Base-by-base conservation (phyloP, 208 protist genomes). In the Naegleria fowleri region DNA sequence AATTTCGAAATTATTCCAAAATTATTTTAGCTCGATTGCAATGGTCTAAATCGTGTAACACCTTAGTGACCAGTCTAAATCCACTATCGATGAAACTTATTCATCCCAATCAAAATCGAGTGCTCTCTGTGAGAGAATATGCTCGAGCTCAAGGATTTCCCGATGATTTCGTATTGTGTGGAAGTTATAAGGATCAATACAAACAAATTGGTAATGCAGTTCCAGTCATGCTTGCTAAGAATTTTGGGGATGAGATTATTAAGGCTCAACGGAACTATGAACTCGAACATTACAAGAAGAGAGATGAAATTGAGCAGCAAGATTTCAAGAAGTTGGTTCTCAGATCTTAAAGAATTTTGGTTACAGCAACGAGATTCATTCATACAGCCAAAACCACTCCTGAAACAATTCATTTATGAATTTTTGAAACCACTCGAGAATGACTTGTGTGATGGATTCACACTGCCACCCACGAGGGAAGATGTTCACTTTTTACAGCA, bases 141-240 rank as follows among this genome's bases (percentile, higher is more conserved):
- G 29, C 36, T 33, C 39, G 83, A 43, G n/a, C 16, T 43, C 83
- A 86, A 29, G 83, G 83, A 9, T 86, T 86, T 29, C 83, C 83
- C n/a, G 83, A 86, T 29, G 33, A 48, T 39, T 86, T 86, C 48
- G 29, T 86, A 38, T 40, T 86, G 0, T 33, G 15, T 43, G 83
- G 83, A 16, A 48, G 16, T 16, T 0, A 33, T 48, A 40, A 40
- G 9, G 83, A 86, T 48, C 43, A 29, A 22, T 86, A 48, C 16
- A 40, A 86, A 40, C 83, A 86, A 86, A 86, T 86, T 29, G 83
- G 83, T 6, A 86, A 86, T 86, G 83, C 83, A 25, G 83, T 86
- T n/a, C 83, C 83, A 25, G 83, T 86, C 0, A 86, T 19, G 39
- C 5, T 86, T 0, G 33, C 83, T 2, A 86, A 48, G n/a, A 16